A percentile compares a stretch with the other conserved stretches of the same genome.
phyloP scores from a whole-genome alignment of 148 eudicot species.

The Euryodendron excelsum region DNA sequence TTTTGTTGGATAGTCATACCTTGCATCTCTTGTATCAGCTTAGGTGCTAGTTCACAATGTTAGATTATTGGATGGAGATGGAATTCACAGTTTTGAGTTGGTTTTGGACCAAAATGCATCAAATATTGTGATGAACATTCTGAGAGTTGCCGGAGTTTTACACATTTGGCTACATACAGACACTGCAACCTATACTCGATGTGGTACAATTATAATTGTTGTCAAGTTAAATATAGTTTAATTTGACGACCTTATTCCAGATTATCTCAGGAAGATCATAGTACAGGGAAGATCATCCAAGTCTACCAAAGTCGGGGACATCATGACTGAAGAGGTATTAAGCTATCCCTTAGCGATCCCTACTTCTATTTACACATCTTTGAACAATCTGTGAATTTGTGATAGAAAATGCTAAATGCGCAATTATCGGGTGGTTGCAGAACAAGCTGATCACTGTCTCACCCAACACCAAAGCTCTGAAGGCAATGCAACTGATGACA shows the following conservation, averaged over 20 bases:
- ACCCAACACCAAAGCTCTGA: slow-evolving; percentile 76
- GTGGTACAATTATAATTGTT: not conserved
- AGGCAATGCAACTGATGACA: slow-evolving; percentile 95
- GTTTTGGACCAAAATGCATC: not conserved
- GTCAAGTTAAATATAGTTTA: not conserved
- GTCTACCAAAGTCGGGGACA: slow-evolving; percentile 95
- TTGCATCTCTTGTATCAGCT: not conserved
- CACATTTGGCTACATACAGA: not conserved
- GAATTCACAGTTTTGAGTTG: not conserved
- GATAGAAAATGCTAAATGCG: too few species aligned
- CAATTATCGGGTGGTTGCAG: slow-evolving; percentile 42
- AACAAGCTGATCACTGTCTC: slow-evolving; percentile 91
- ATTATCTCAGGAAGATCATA: slow-evolving; percentile 95
- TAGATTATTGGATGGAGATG: not conserved
- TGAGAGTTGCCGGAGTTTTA: too few species aligned
- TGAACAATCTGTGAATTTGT: too few species aligned
- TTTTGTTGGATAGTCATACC: not conserved
- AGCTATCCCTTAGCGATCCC: not conserved
- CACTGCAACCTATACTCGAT: not conserved
- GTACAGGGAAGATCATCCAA: slow-evolving; percentile 98
- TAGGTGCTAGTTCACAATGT: not conserved
- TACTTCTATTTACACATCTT: too few species aligned
- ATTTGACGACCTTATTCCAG: slow-evolving; percentile 35
- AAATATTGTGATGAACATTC: too few species aligned
- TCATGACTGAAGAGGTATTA: slow-evolving; percentile 96